Evolutionary conservation across 148 eudicot genomes (phyloP), one percentile per base, ranked within the genome.

Genomic region (Cornus suecica): DNA sequence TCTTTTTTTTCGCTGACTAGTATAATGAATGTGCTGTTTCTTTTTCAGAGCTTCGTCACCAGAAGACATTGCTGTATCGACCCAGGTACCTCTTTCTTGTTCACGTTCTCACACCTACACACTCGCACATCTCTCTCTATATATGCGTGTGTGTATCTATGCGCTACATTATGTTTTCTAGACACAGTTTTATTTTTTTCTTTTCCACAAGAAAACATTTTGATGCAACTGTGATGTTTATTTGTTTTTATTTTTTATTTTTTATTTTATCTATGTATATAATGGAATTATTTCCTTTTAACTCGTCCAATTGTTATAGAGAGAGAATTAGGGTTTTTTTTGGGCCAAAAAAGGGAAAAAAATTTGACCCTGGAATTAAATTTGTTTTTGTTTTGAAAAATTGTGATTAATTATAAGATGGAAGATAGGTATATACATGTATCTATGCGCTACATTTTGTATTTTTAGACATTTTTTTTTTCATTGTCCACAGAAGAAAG

Each of bases 301-400:
- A 6, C 42, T 37, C 7, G 42, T 37, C 9, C 42, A 68, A n/a
- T 37, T 34, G 5, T 41, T 66, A 27, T 34, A 34, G 26, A 10
- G 58, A n/a, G n/a, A 37, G 3, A 10, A 22, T 23, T 45, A 69
- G 72, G 72, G n/a, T n/a, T n/a, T n/a, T n/a, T n/a, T 69, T 69
- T 69, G 3, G 13, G 42, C 42, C 42, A 37, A 37, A 37, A 37
- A 5, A 32, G 5, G 34, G n/a, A 37, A 52, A 42, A 9, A 45
- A 24, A 41, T 16, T 69, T n/a, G 10, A 0, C 23, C 41, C 2
- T 69, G 5, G 8, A 25, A 25, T 24, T 45, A 25, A 20, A 34
- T 37, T 42, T 11, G 30, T 45, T 24, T 29, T 14, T 69, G n/a
- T 41, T 69, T 45, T 18, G 72, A 48, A 48, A 48, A 48, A 37